Evolutionary conservation across 176 grass and related monocot genomes (phyloP), one percentile per base, ranked within the genome.

Genomic region (Sorghum bicolor): DNA sequence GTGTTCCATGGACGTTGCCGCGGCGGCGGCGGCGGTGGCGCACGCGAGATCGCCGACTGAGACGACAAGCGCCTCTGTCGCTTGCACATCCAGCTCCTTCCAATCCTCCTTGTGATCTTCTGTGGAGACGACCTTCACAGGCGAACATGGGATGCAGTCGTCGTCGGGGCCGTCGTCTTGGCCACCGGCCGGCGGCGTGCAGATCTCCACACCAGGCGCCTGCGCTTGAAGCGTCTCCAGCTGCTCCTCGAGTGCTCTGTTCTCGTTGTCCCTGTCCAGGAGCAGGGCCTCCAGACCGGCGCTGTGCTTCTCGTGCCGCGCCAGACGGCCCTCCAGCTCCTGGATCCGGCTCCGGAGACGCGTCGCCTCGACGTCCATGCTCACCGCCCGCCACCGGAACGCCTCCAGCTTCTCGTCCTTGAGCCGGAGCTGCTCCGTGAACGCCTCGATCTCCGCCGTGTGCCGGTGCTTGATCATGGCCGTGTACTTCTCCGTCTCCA

Each of bases 351-450:
- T 84, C n/a, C 88, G 86, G 45, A 93, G 90, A 38, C 87, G 78
- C 20, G 88, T 76, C 19, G 63, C 82, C 74, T 94, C 92, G 1
- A 85, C 40, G 73, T 93, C 88, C 69, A 75, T 94, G 81, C 84
- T 92, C 34, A 91, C 81, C 32, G 88, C 64, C 11, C 84, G 86
- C 88, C 95, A 90, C 63, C 81, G 88, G 55, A 87, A 80, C 38
- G 75, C 82, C 84, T 97, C 92, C 2, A 94, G 86, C 84, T 90
- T 93, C 85, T 91, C 95, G 75, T 94, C 95, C 81, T 91, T 94
- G 57, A 89, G 72, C 33, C 86, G 85, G 58, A 97, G 81, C 73
- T 97, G 95, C 80, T 97, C 95, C 47, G 84, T 89, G 78, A 97
- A 97, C 50, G 95, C 95, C 74, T 97, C 95, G 61, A 97, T 69